Conservation (phyloP, 768 basidiomycete genomes). For the Coprinellus micaceus region DNA sequence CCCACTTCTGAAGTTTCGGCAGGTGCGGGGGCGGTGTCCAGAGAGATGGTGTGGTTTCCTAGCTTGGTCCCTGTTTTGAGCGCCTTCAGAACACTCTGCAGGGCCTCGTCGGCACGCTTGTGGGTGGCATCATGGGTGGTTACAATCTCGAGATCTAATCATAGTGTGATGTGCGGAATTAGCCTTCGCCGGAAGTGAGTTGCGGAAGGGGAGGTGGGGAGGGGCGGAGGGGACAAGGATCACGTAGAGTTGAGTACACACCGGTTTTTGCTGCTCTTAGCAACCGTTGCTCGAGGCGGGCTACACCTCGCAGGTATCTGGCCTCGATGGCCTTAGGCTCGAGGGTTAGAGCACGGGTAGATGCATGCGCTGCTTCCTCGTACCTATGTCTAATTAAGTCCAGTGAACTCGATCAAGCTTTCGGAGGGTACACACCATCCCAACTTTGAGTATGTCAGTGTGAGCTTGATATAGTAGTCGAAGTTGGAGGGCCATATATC, state of each 20-base stretch:
- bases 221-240: background rate
- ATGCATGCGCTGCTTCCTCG: slow-evolving; percentile 36
- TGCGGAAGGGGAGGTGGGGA: background rate
- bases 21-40: background rate
- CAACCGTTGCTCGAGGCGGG: slow-evolving; percentile 33
- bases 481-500: slow-evolving; percentile 30
- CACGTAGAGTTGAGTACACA: slow-evolving; percentile 8
- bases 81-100: slow-evolving; percentile 16
- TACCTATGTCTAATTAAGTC: slow-evolving; percentile 23
- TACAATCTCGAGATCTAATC: slow-evolving; percentile 24
- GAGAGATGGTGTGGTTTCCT: slow-evolving; percentile 9
- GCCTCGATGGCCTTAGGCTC: slow-evolving; percentile 39
- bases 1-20: background rate
- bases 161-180: background rate
- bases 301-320: slow-evolving; percentile 38
- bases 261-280: slow-evolving; percentile 29
- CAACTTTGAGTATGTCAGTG: slow-evolving; percentile 34
- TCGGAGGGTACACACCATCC: slow-evolving; percentile 22
- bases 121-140: slow-evolving; percentile 21
- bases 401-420: background rate
- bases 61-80: slow-evolving; percentile 11
- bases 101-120: slow-evolving; percentile 9
- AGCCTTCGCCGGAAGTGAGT: background rate
- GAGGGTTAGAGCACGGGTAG: slow-evolving; percentile 32
- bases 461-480: slow-evolving; percentile 31